A percentile compares a stretch with the other conserved stretches of the same genome.
phyloP scores from a whole-genome alignment of 2,329 filamentous ascomycete genomes.

The Elsinoe perseae region DNA sequence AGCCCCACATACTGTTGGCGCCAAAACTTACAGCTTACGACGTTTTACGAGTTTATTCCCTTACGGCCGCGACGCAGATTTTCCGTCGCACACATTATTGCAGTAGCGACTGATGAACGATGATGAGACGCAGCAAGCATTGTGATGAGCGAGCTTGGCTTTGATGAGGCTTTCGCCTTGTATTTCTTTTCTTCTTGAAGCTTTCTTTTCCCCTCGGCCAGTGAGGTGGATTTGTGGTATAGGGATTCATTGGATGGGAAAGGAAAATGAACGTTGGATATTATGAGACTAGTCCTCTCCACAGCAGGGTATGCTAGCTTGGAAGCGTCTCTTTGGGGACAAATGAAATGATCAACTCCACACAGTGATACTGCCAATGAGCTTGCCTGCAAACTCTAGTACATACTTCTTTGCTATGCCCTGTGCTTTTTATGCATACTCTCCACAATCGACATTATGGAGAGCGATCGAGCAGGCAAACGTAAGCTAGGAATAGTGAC shows the following conservation, averaged over 20 bases:
- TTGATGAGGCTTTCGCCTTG: conserved; percentile 2
- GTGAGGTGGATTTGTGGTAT: neutral
- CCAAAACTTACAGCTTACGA: conserved; percentile 15
- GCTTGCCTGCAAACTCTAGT: neutral
- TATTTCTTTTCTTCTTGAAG: conserved; percentile 1
- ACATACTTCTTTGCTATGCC: no score
- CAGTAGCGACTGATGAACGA: neutral
- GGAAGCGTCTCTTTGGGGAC: neutral
- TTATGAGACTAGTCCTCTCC: neutral
- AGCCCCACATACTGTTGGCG: neutral
- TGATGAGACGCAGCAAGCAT: conserved; percentile 8
- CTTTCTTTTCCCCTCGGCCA: neutral
- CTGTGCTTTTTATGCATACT: no score
- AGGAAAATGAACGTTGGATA: neutral
- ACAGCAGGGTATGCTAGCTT: neutral
- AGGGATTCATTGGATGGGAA: neutral
- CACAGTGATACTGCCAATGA: neutral
- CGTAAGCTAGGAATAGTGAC: no score
- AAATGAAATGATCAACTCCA: neutral
- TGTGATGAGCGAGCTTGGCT: conserved; percentile 2
- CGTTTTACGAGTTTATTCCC: conserved; percentile 16
- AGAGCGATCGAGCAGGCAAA: no score
- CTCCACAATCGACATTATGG: no score
- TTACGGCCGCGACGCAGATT: neutral
- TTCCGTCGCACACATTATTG: neutral